Base-by-base conservation (phyloP, 1,139 yeast genomes). In the Sugiyamaella grinbergsii region DNA sequence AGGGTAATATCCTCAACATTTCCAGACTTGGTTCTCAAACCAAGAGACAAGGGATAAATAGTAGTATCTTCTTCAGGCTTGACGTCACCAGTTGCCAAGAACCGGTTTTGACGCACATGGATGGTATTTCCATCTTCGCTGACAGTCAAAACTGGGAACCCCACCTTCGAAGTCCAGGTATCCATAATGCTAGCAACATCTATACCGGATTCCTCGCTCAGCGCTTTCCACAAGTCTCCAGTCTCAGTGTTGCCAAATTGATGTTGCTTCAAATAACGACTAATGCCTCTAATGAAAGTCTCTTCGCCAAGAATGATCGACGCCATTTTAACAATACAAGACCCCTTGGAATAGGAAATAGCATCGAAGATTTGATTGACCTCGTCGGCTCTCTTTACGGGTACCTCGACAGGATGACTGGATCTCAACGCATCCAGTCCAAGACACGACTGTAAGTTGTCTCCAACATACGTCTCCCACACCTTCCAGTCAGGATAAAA, bases 341-440 rank as follows among this genome's bases (percentile, higher is more conserved):
- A 83, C 58, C 95, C 95, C 71, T 88, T 88, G 55, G 83, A 74
- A 69, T 88, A 88, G 16, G 95, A 85, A 57, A 88, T 88, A 49
- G 86, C 86, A 66, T 88, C 96, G 65, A 88, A 88, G 53, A 88
- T 85, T 71, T 88, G 95, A 66, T 86, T 86, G 62, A 88, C 85
- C 66, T 88, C 94, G 59, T 83, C 84, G 16, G 94, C 93, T 60
- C 82, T 80, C 63, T 77, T 76, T 22, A 88, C 93, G 15, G 94
- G 93, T 11, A 87, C 95, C 67, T 87, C 91, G 54, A 88, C 84
- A 16, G 95, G 95, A 69, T 88, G 96, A 32, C 94, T 84, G 23
- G 85, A 80, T 67, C 95, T 80, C 59, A 87, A 76, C 2, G 87
- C 79, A 66, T 88, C 96, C 54, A 87, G 77, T 32, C 74, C 71